Evolutionary conservation across 2,329 filamentous ascomycete species (phyloP).

Genomic region (Sclerotinia subarctica): DNA sequence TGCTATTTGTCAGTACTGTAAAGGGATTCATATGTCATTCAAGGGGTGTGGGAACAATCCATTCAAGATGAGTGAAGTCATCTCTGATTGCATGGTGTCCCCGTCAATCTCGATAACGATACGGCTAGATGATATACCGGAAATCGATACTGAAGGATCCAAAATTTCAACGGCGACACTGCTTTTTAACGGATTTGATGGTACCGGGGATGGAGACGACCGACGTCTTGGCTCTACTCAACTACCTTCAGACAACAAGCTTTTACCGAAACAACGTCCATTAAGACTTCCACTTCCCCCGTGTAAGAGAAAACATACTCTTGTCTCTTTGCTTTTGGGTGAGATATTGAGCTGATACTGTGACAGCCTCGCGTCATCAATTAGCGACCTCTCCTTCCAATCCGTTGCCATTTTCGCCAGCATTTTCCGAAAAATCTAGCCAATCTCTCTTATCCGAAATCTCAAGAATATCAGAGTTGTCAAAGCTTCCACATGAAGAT

Average conservation of each 20-base stretch:
- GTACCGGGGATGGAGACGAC: not conserved
- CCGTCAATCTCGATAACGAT: not conserved
- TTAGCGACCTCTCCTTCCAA: not conserved
- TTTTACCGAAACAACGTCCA: not conserved
- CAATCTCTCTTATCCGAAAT: not conserved
- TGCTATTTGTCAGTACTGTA: not conserved
- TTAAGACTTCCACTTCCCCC: not conserved
- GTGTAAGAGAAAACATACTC: not conserved
- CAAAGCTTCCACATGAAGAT: not conserved
- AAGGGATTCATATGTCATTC: not conserved
- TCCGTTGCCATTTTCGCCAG: not conserved
- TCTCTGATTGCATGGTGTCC: not conserved
- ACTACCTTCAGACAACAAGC: not conserved
- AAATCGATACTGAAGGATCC: not conserved
- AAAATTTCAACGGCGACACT: not conserved
- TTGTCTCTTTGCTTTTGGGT: not conserved
- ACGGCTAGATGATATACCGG: not conserved
- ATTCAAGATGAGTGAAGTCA: constrained; percentile 4
- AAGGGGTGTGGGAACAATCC: not conserved
- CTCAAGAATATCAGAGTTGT: constrained; percentile 9
- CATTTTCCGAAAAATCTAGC: not conserved
- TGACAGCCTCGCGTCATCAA: not conserved
- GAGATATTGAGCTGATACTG: not conserved
- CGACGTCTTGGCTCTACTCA: not conserved
- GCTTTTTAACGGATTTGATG: not conserved